These are phyloP conservation scores for Mentha longifolia DNA, from an alignment of 257 asterid species.

Conservation along the genomic window DNA sequence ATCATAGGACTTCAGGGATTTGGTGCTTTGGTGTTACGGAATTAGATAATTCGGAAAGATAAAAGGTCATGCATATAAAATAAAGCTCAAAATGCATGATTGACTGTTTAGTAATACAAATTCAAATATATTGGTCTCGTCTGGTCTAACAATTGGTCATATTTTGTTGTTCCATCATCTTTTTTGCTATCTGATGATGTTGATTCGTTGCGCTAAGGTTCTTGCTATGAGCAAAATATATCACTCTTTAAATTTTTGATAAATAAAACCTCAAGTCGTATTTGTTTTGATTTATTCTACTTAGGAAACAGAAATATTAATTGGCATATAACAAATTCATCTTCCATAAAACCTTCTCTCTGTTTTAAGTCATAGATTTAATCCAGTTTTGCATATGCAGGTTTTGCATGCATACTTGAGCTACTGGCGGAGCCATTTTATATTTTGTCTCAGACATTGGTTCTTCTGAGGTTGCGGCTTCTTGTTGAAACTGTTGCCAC, in stretches of 20 bases:
- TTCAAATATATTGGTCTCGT: conserved; percentile 5
- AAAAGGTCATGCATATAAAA: conserved; percentile 5
- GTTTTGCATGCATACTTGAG: conserved; percentile 93
- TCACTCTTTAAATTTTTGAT: background rate
- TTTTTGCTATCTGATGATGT: background rate
- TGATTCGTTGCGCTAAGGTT: background rate
- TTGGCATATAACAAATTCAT: background rate
- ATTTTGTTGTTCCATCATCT: background rate
- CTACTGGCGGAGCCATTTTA: conserved; percentile 92
- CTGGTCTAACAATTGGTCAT: background rate
- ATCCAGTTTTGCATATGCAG: conserved; percentile 44
- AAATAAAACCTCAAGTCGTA: background rate
- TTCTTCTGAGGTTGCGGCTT: conserved; percentile 85
- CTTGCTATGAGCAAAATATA: background rate
- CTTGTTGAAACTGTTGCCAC: conserved; percentile 83
- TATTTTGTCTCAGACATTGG: conserved; percentile 85
- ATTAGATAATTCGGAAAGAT: background rate
- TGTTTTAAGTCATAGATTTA: conserved; percentile 7
- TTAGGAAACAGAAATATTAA: conserved; percentile 4
- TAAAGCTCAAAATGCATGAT: conserved; percentile 1
- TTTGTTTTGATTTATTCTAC: conserved; percentile 12
- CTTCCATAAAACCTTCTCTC: background rate
- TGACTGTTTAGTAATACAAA: background rate
- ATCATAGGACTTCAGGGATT: conserved; percentile 3
- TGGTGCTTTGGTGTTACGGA: conserved; percentile 1